phyloP scores from a whole-genome alignment of 2,329 filamentous ascomycete species.

The Neofusicoccum laricinum region DNA sequence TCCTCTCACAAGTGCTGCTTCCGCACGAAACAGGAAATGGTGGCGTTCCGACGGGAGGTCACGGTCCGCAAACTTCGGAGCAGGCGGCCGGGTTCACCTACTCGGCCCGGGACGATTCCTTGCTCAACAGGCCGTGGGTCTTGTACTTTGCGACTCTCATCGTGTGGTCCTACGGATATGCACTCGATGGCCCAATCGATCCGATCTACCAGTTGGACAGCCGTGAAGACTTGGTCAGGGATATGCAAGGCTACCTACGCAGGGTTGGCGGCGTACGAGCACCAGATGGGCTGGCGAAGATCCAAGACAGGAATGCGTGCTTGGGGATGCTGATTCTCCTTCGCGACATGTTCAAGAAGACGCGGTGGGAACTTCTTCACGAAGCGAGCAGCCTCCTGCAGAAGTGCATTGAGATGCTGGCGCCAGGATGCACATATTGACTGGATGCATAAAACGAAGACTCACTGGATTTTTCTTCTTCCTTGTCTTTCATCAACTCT shows the following conservation, averaged over 20 bases:
- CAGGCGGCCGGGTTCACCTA: conserved; percentile 50
- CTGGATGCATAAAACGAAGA: not conserved
- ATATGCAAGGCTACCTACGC: conserved; percentile 77
- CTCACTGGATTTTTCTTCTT: not conserved
- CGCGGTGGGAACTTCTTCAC: conserved; percentile 86
- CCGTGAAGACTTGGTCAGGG: conserved; percentile 64
- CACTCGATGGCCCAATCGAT: conserved; percentile 75
- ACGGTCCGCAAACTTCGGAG: conserved; percentile 30
- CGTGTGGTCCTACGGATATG: conserved; percentile 93
- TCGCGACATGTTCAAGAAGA: conserved; percentile 74
- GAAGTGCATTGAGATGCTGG: conserved; percentile 70
- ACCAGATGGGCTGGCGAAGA: conserved; percentile 72
- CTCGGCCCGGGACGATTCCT: conserved; percentile 79
- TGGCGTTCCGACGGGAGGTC: not conserved
- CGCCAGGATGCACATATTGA: conserved; percentile 11
- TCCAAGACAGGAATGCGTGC: conserved; percentile 77
- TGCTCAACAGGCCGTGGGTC: conserved; percentile 92
- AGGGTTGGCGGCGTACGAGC: conserved; percentile 68
- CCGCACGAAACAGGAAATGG: conserved; percentile 47
- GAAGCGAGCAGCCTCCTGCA: conserved; percentile 78
- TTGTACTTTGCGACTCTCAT: conserved; percentile 89
- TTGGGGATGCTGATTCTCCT: conserved; percentile 78
- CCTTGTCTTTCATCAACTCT: not conserved
- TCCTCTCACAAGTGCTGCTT: conserved; percentile 79
- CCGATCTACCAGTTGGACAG: conserved; percentile 52